Conservation (phyloP, 306 rosid genomes). For the Ceratonia siliqua region DNA sequence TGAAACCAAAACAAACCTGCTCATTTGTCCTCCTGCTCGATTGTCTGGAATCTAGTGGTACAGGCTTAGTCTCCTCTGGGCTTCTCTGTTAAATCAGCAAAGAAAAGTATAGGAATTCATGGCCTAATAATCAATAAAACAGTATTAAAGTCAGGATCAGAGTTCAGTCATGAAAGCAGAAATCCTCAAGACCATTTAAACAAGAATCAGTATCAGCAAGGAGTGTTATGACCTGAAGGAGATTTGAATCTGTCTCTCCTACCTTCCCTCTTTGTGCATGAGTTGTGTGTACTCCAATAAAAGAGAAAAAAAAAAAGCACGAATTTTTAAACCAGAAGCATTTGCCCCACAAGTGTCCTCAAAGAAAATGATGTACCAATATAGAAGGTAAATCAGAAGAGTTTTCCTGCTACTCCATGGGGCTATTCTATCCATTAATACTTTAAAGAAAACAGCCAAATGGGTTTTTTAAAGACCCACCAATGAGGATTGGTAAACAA, state of each 20-base stretch:
- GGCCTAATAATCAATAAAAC: not conserved
- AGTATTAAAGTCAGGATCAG: constrained; percentile 1
- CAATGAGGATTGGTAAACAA: not conserved
- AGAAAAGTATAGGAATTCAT: not conserved
- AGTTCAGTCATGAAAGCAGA: constrained; percentile 17
- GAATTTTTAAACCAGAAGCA: constrained; percentile 5
- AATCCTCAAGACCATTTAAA: not conserved
- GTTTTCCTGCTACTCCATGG: not conserved
- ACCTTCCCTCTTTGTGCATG: too few species aligned
- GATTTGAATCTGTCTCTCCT: too few species aligned
- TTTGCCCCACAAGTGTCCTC: not conserved
- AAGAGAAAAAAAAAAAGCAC: not conserved
- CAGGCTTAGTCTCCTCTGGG: constrained; percentile 55
- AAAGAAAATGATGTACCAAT: constrained; percentile 1
- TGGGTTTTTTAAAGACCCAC: not conserved
- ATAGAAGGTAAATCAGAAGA: not conserved
- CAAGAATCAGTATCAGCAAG: not conserved
- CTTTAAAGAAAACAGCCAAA: not conserved
- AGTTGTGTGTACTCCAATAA: too few species aligned
- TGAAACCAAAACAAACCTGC: constrained; percentile 44
- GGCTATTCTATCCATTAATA: not conserved
- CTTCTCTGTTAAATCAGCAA: constrained; percentile 41
- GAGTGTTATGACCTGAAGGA: too few species aligned
- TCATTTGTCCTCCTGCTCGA: constrained; percentile 39
- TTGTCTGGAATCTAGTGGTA: constrained; percentile 38